Percentiles rank a stretch among this genome's conserved stretches.
Evolutionary conservation across 306 rosid genomes (phyloP).

Genomic region (Senna siamea): DNA sequence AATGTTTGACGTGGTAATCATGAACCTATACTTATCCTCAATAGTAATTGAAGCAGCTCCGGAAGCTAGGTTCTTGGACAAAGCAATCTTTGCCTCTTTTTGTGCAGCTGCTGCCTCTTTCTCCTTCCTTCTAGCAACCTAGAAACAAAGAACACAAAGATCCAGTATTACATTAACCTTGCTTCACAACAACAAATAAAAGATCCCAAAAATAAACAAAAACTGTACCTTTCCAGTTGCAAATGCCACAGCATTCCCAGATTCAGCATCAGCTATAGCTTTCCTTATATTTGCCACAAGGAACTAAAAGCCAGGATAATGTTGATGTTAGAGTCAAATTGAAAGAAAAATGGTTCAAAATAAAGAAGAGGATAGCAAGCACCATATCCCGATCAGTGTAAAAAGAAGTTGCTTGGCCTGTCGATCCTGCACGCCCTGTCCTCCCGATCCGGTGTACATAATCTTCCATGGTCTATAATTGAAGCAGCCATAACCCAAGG

Average conservation of each 20-base stretch:
- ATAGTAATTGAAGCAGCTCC: slow-evolving; percentile 66
- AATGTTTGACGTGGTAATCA: slow-evolving; percentile 58
- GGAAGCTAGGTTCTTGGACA: slow-evolving; percentile 52
- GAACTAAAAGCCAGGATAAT: slow-evolving; percentile 53
- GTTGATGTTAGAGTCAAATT: slow-evolving; percentile 32
- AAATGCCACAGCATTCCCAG: slow-evolving; percentile 69
- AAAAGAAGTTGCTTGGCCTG: slow-evolving; percentile 79
- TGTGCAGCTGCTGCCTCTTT: slow-evolving; percentile 85
- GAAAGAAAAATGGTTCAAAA: slow-evolving; percentile 10
- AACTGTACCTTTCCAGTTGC: slow-evolving; percentile 79
- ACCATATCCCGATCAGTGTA: slow-evolving; percentile 85
- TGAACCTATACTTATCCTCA: slow-evolving; percentile 81
- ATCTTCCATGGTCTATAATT: slow-evolving; percentile 95
- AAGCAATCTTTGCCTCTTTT: slow-evolving; percentile 68
- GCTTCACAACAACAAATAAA: background rate
- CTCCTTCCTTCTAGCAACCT: slow-evolving; percentile 93
- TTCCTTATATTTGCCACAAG: slow-evolving; percentile 82
- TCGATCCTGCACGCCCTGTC: slow-evolving; percentile 91
- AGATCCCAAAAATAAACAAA: slow-evolving; percentile 13
- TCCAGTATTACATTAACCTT: background rate
- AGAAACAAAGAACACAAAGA: slow-evolving; percentile 34
- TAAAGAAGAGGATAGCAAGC: slow-evolving; percentile 30
- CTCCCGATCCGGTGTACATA: slow-evolving; percentile 93
- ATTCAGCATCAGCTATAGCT: slow-evolving; percentile 78
- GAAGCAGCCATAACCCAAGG: slow-evolving; percentile 76